A percentile compares a stretch with the other conserved stretches of the same genome.
Conservation (phyloP, 306 rosid genomes). For the Trifolium fragiferum region DNA sequence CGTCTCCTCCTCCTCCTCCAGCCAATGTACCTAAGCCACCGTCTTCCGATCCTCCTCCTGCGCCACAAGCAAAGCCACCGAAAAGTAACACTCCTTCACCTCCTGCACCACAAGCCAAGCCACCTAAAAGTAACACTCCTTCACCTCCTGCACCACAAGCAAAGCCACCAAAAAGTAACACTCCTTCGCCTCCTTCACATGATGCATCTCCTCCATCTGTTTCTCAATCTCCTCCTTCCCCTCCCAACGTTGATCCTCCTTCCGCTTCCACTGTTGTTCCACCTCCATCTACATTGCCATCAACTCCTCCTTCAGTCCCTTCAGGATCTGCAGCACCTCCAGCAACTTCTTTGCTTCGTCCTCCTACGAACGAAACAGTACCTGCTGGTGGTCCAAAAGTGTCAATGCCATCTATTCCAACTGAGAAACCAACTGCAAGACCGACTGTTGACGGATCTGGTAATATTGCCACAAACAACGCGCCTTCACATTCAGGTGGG, state of each 20-base stretch:
- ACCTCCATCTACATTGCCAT: conserved; percentile 51
- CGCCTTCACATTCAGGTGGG: conserved; percentile 55
- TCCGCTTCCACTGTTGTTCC: conserved; percentile 42
- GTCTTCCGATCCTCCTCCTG: conserved; percentile 56
- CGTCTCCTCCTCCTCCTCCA: conserved; percentile 73
- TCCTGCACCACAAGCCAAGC: conserved; percentile 49
- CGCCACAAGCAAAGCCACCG: conserved; percentile 41
- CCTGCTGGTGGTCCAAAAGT: conserved; percentile 34
- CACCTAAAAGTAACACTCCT: background rate
- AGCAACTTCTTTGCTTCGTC: conserved; percentile 48
- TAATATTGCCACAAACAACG: conserved; percentile 14
- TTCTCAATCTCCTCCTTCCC: conserved; percentile 59
- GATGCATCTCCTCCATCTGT: conserved; percentile 63
- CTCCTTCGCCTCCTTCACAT: conserved; percentile 69
- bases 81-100: conserved; percentile 19
- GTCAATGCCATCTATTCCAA: conserved; percentile 48
- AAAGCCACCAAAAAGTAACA: conserved; percentile 40
- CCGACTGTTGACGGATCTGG: conserved; percentile 49
- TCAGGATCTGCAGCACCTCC: conserved; percentile 67
- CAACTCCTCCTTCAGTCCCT: conserved; percentile 66
- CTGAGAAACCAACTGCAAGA: conserved; percentile 67
- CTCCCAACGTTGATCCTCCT: conserved; percentile 46
- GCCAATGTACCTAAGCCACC: conserved; percentile 58
- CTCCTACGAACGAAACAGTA: conserved; percentile 51
- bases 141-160: conserved; percentile 64